Conservation (phyloP, 257 asterid genomes). For the Capsicum pubescens region DNA sequence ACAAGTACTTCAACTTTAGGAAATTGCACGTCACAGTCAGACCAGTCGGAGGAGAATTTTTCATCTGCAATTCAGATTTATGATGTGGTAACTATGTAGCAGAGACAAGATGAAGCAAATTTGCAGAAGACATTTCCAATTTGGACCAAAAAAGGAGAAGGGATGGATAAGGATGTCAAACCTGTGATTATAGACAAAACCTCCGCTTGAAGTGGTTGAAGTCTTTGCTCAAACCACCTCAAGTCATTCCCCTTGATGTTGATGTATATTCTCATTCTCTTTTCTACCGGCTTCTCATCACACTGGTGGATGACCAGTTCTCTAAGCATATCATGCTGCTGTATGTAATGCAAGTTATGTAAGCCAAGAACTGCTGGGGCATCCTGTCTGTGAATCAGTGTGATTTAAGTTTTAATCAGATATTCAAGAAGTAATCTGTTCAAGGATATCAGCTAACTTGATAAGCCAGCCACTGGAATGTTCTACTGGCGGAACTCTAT, state of each 20-base stretch:
- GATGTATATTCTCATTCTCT: conserved; percentile 39
- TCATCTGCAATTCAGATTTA: conserved; percentile 37
- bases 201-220: conserved; percentile 32
- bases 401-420: not conserved
- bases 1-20: conserved; percentile 43
- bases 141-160: not conserved
- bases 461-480: not conserved
- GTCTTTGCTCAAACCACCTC: conserved; percentile 35
- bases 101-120: conserved; percentile 1
- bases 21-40: conserved; percentile 1
- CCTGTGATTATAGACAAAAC: conserved; percentile 47
- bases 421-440: not conserved
- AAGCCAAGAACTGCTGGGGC: conserved; percentile 35
- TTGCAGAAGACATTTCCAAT: not conserved
- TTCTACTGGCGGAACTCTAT: not conserved
- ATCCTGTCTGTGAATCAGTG: conserved; percentile 36
- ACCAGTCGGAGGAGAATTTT: conserved; percentile 36
- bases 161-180: conserved; percentile 12
- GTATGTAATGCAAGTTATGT: conserved; percentile 37
- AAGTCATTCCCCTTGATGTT: conserved; percentile 34
- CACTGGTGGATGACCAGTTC: conserved; percentile 40
- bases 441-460: not conserved
- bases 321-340: conserved; percentile 49
- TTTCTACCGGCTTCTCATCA: conserved; percentile 33
- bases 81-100: not conserved